These are phyloP conservation scores for Ceratocystis variospora DNA, from an alignment of 2,329 filamentous ascomycete genomes.

Conservation along the genomic window DNA sequence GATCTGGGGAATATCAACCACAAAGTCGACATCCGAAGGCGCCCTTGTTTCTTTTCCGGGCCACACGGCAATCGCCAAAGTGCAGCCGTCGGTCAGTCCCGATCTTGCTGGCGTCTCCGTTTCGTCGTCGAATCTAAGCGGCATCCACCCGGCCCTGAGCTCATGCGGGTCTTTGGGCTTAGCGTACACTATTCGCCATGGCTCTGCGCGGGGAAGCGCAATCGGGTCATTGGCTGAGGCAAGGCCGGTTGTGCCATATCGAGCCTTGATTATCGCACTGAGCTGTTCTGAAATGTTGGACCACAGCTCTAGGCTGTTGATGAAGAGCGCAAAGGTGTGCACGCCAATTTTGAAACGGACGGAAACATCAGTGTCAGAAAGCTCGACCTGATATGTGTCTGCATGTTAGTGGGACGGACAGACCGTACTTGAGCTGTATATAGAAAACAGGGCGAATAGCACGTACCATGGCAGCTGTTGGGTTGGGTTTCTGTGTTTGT, in stretches of 20 bases:
- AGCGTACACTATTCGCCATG: slow-evolving; percentile 35
- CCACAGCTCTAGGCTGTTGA: slow-evolving; percentile 45
- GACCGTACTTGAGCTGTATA: neutral
- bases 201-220: slow-evolving; percentile 26
- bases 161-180: slow-evolving; percentile 34
- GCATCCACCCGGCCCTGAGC: slow-evolving; percentile 36
- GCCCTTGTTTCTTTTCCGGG: slow-evolving; percentile 28
- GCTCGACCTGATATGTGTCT: neutral
- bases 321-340: slow-evolving; percentile 55
- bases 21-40: slow-evolving; percentile 30
- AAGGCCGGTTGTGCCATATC: slow-evolving; percentile 40
- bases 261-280: slow-evolving; percentile 41
- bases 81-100: slow-evolving; percentile 34
- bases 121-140: slow-evolving; percentile 28
- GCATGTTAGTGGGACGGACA: too few species aligned
- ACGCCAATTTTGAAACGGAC: slow-evolving; percentile 60
- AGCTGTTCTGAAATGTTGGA: slow-evolving; percentile 44
- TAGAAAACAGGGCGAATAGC: too few species aligned
- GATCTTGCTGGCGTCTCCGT: slow-evolving; percentile 32
- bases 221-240: slow-evolving; percentile 28
- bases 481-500: neutral
- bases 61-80: slow-evolving; percentile 37
- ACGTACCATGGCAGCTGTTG: neutral
- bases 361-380: slow-evolving; percentile 37
- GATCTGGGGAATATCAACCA: slow-evolving; percentile 35